Conservation (phyloP, 495 filamentous ascomycete genomes). For the Immersiella caudata region DNA sequence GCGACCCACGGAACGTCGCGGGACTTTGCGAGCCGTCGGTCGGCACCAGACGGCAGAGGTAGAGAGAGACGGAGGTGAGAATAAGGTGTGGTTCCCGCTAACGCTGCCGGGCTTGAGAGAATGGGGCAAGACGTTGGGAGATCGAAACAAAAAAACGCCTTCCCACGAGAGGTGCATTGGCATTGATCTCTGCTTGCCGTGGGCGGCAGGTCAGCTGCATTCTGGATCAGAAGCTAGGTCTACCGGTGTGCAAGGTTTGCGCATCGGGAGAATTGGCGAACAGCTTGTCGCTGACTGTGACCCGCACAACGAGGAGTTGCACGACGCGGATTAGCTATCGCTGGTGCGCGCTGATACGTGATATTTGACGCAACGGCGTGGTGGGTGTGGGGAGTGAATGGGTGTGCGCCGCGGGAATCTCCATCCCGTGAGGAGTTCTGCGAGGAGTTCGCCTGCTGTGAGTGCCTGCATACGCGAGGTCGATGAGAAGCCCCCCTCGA, state of each 20-base stretch:
- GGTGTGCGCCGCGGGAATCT: not conserved
- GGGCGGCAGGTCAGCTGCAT: not conserved
- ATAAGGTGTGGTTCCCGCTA: conserved; percentile 11
- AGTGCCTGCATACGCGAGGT: conserved; percentile 27
- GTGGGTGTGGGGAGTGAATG: not conserved
- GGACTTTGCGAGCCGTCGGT: not conserved
- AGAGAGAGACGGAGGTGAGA: conserved; percentile 2
- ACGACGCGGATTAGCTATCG: not conserved
- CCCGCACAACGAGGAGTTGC: no score
- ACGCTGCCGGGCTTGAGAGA: not conserved
- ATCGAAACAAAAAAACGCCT: not conserved
- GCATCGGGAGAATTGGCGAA: not conserved
- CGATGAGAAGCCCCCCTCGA: not conserved
- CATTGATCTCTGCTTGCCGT: not conserved
- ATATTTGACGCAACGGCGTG: not conserved
- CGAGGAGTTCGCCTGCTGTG: not conserved
- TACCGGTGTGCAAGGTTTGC: conserved; percentile 14
- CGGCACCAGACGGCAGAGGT: not conserved
- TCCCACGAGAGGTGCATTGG: not conserved
- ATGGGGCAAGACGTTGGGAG: not conserved
- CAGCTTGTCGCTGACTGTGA: not conserved
- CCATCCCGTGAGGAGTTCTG: not conserved
- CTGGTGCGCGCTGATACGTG: not conserved
- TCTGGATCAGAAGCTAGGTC: no score
- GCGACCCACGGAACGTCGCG: not conserved